Conservation (phyloP, 345 rosid genomes). For the Dimocarpus longan region DNA sequence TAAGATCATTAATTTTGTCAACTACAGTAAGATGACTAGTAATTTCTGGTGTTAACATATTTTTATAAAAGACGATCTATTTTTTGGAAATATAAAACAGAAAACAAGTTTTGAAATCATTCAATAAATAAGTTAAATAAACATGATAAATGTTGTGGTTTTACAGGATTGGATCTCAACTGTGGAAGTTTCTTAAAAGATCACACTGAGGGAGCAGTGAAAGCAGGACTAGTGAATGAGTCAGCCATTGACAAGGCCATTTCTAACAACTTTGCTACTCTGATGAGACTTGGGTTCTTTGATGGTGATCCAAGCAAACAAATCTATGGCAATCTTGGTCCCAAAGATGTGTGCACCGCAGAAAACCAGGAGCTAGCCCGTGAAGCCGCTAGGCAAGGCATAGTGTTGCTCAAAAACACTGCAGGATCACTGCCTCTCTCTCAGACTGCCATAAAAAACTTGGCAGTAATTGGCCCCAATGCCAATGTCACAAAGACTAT, state of each 20-base stretch:
- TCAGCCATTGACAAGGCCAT: slow-evolving; percentile 61
- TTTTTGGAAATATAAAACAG: no score
- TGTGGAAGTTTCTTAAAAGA: slow-evolving; percentile 69
- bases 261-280: slow-evolving; percentile 76
- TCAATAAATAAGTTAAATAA: no score
- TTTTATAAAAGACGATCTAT: no score
- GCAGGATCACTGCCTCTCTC: slow-evolving; percentile 66
- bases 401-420: slow-evolving; percentile 77
- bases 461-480: slow-evolving; percentile 93
- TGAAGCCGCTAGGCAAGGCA: slow-evolving; percentile 96
- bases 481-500: slow-evolving; percentile 86
- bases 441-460: slow-evolving; percentile 46
- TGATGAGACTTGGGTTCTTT: slow-evolving; percentile 90
- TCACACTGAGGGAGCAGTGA: slow-evolving; percentile 81
- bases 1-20: no score
- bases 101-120: neutral
- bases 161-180: slow-evolving; percentile 73
- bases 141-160: neutral
- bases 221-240: slow-evolving; percentile 60
- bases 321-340: slow-evolving; percentile 65
- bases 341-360: slow-evolving; percentile 75
- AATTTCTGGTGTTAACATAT: no score
- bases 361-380: slow-evolving; percentile 75
- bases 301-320: slow-evolving; percentile 72
- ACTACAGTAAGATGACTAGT: no score